phyloP scores from a whole-genome alignment of 2,329 filamentous ascomycete genomes.

The Didymella keratinophila region DNA sequence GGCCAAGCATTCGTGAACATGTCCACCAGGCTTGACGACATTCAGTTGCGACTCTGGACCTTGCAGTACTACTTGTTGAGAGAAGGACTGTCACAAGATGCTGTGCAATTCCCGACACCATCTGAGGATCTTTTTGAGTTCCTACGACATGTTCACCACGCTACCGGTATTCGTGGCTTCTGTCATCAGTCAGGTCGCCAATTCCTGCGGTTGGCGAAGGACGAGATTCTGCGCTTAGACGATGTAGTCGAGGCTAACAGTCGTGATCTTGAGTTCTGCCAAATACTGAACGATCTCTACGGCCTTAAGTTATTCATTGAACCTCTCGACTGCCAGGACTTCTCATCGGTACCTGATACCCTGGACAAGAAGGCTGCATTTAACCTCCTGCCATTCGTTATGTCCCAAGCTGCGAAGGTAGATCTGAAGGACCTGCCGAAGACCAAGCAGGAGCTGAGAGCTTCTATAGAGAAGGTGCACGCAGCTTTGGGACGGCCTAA shows the following conservation, averaged over 20 bases:
- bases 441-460: slow-evolving; percentile 90
- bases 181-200: slow-evolving; percentile 87
- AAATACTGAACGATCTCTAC: slow-evolving; percentile 62
- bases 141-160: slow-evolving; percentile 81
- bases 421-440: slow-evolving; percentile 91
- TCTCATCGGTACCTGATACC: slow-evolving; percentile 76
- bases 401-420: slow-evolving; percentile 80
- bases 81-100: slow-evolving; percentile 74
- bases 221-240: slow-evolving; percentile 79
- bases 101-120: slow-evolving; percentile 68
- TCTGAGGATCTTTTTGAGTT: slow-evolving; percentile 80
- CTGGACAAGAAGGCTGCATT: slow-evolving; percentile 83
- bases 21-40: slow-evolving; percentile 78
- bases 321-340: slow-evolving; percentile 60
- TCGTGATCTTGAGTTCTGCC: slow-evolving; percentile 76
- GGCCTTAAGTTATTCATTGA: slow-evolving; percentile 49
- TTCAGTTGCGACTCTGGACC: slow-evolving; percentile 88
- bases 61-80: slow-evolving; percentile 83
- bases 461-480: slow-evolving; percentile 91
- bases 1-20: slow-evolving; percentile 55
- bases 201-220: slow-evolving; percentile 87
- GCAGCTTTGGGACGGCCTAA: slow-evolving; percentile 81
- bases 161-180: slow-evolving; percentile 81
- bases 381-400: slow-evolving; percentile 82
- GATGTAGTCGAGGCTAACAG: slow-evolving; percentile 74